Percentiles rank a stretch among this genome's conserved stretches.
phyloP scores from a whole-genome alignment of 805 yeast species.

The Wickerhamiella cacticola region DNA sequence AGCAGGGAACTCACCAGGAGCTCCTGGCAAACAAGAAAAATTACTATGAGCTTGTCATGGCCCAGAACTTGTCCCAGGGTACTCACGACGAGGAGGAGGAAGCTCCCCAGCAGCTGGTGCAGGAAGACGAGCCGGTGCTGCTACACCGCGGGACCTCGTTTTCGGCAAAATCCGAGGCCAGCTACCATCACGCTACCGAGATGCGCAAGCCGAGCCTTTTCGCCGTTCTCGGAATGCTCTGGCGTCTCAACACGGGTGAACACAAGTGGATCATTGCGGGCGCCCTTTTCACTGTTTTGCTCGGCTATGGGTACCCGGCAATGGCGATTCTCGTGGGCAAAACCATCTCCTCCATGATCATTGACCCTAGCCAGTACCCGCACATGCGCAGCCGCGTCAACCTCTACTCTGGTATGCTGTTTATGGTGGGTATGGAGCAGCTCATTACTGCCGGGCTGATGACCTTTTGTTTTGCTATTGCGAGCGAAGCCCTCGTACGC shows the following conservation, averaged over 20 bases:
- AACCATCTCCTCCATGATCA: constrained; percentile 28
- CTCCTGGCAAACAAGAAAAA: constrained; percentile 26
- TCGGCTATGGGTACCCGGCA: constrained; percentile 32
- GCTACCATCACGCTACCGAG: constrained; percentile 13
- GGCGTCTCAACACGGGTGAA: constrained; percentile 20
- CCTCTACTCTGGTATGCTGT: constrained; percentile 28
- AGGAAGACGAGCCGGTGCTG: constrained; percentile 4
- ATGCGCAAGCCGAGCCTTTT: constrained; percentile 1
- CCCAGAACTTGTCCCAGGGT: constrained; percentile 26
- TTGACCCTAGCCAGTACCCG: constrained; percentile 24
- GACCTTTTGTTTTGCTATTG: constrained; percentile 21
- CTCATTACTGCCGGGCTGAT: constrained; percentile 22
- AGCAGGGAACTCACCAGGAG: constrained; percentile 34
- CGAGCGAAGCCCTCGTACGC: constrained; percentile 29
- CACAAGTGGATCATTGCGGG: constrained; percentile 23
- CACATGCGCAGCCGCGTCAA: constrained; percentile 31
- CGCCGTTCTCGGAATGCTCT: constrained; percentile 10
- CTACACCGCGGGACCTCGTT: not conserved
- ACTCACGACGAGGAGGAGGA: not conserved
- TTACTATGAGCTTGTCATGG: constrained; percentile 28
- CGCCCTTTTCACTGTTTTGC: constrained; percentile 21
- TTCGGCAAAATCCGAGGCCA: not conserved
- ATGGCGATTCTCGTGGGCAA: constrained; percentile 31
- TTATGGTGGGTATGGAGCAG: constrained; percentile 29
- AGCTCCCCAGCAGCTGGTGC: not conserved